phyloP scores from a whole-genome alignment of 495 filamentous ascomycete genomes.

The Penicillium nucicola region DNA sequence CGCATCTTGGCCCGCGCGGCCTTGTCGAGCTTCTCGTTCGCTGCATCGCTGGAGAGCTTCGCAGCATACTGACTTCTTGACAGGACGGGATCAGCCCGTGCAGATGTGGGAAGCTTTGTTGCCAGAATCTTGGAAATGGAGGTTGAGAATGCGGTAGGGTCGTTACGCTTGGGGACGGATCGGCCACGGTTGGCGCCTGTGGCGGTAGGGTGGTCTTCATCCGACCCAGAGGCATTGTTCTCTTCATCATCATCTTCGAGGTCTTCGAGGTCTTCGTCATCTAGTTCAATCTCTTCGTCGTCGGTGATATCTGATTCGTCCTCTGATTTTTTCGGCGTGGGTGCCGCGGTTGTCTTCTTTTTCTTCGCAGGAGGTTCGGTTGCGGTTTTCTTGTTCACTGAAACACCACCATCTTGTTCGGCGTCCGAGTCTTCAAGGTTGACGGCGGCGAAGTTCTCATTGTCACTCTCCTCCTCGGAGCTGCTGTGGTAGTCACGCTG shows the following conservation, averaged over 20 bases:
- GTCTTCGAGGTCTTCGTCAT: conserved; percentile 35
- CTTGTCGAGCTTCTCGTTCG: conserved; percentile 73
- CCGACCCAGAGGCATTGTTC: conserved; percentile 24
- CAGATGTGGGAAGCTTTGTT: conserved; percentile 76
- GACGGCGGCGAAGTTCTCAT: conserved; percentile 55
- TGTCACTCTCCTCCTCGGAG: conserved; percentile 55
- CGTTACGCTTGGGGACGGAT: conserved; percentile 68
- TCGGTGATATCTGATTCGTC: conserved; percentile 18
- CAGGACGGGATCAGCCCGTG: conserved; percentile 83
- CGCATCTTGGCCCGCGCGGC: conserved; percentile 75
- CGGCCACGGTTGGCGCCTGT: conserved; percentile 20
- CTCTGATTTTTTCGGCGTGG: conserved; percentile 14
- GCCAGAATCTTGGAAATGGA: conserved; percentile 88
- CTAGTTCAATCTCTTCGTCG: conserved; percentile 29
- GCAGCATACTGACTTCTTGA: conserved; percentile 71
- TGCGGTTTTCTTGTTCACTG: conserved; percentile 10
- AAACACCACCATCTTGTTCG: conserved; percentile 41
- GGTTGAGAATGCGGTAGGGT: conserved; percentile 83
- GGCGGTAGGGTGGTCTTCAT: conserved; percentile 20
- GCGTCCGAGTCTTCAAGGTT: conserved; percentile 68
- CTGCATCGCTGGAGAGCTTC: conserved; percentile 59
- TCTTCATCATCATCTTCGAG: conserved; percentile 35
- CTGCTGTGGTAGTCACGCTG: conserved; percentile 71
- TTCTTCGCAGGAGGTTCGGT: conserved; percentile 17
- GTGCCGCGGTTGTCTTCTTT: conserved; percentile 20